Evolutionary conservation across 257 asterid genomes (phyloP), one percentile per base, ranked within the genome.

Genomic region (Apocynum venetum): DNA sequence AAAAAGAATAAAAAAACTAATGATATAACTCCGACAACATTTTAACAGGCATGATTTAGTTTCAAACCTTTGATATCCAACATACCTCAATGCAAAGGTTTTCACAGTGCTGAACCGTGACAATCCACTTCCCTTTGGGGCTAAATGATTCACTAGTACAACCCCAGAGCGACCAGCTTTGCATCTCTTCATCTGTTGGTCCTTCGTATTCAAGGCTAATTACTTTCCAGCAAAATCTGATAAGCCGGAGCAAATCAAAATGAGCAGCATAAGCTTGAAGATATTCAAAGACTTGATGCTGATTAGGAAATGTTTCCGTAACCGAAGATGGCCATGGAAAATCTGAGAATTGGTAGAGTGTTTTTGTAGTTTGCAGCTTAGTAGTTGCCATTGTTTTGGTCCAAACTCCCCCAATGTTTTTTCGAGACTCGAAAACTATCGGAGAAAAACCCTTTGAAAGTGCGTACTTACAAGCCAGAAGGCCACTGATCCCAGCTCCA

Each of bases 401-500:
- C 82, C 84, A 83, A 0, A 86, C 89, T 8, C 93, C 93, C 4
- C 92, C 91, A 2, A 83, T 61, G 69, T 64, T 1, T 72, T 63
- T 71, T 38, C 71, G 65, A 4, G 85, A 48, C 49, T 89, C 93
- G 70, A 89, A 89, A 14, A 89, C 89, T 4, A 83, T 76, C 8
- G 93, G 89, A 25, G 36, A 53, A 9, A 85, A 85, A 31, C 93
- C 93, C 67, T 82, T 89, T 0, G 91, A 84, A 3, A 84, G 57
- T 36, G 81, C 49, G 76, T 89, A 81, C 74, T 89, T 87, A 74
- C 89, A 89, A 46, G 93, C 91, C 4, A 89, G 82, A 2, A 89
- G 88, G 69, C 93, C 91, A 69, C 93, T 89, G n/a, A 81, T 79
- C 19, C 93, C 93, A 77, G 85, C 91, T 73, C 93, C 91, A 6